Evolutionary conservation across 2,329 filamentous ascomycete species (phyloP).

Genomic region (Paradendryphiella salina): DNA sequence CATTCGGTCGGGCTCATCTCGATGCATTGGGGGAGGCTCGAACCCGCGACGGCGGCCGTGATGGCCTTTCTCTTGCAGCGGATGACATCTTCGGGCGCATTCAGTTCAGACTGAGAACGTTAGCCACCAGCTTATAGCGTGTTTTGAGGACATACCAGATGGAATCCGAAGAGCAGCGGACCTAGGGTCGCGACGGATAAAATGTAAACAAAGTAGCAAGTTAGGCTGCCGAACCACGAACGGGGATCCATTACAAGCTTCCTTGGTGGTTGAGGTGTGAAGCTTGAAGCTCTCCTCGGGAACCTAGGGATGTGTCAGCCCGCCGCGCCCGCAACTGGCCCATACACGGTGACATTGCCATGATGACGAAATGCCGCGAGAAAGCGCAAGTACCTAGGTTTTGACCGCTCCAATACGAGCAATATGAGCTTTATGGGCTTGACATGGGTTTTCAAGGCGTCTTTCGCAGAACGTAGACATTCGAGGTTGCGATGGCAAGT

Average conservation of each 20-base stretch:
- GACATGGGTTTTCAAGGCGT: neutral
- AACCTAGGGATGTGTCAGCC: slow-evolving; percentile 8
- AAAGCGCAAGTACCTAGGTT: slow-evolving; percentile 15
- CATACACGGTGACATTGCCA: slow-evolving; percentile 13
- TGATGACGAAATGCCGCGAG: slow-evolving; percentile 12
- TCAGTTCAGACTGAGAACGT: slow-evolving; percentile 76
- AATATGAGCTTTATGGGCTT: neutral
- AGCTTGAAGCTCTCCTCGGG: neutral
- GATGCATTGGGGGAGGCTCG: slow-evolving; percentile 73
- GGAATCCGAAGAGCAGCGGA: slow-evolving; percentile 91
- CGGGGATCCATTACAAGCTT: slow-evolving; percentile 42
- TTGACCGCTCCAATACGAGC: neutral
- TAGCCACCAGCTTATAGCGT: slow-evolving; percentile 15
- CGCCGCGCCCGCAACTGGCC: slow-evolving; percentile 2
- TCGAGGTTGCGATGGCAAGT: neutral
- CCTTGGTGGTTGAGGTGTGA: slow-evolving; percentile 11
- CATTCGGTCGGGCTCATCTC: slow-evolving; percentile 82
- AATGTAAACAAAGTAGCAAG: slow-evolving; percentile 75
- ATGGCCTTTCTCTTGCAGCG: slow-evolving; percentile 73
- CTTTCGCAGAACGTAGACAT: neutral
- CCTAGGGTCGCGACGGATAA: slow-evolving; percentile 79
- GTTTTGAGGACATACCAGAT: slow-evolving; percentile 65
- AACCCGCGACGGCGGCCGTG: slow-evolving; percentile 40
- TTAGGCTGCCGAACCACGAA: slow-evolving; percentile 57
- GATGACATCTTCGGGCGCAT: slow-evolving; percentile 91